Evolutionary conservation across 495 filamentous ascomycete genomes (phyloP).

Genomic region (Filosporella fistucella): DNA sequence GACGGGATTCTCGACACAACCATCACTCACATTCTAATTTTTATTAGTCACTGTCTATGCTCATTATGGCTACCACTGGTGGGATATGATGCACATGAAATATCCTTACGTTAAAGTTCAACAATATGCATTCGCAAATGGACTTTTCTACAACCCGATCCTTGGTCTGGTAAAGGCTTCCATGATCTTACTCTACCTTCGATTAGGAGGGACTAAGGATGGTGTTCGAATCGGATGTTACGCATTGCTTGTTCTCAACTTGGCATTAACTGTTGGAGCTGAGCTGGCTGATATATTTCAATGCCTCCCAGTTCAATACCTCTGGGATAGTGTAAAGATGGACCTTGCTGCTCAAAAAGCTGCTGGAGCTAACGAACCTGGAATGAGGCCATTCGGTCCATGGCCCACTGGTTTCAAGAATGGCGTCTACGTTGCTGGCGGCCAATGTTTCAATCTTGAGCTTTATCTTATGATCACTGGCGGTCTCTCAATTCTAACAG

Average conservation of each 20-base stretch:
- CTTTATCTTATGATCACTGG: background rate
- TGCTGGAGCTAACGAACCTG: background rate
- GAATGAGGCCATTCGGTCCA: background rate
- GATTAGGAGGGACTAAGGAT: background rate
- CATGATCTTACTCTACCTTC: constrained; percentile 4
- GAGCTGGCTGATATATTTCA: background rate
- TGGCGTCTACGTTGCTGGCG: background rate
- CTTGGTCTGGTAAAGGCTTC: constrained; percentile 2
- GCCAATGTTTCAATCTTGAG: background rate
- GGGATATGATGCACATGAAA: too few species aligned
- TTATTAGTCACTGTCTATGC: too few species aligned
- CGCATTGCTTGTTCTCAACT: background rate
- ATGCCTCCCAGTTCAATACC: background rate
- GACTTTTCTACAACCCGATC: constrained; percentile 4
- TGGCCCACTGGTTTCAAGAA: constrained; percentile 3
- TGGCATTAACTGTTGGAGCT: background rate
- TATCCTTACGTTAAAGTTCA: too few species aligned
- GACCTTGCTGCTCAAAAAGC: background rate
- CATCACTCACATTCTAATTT: too few species aligned
- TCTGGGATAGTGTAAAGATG: background rate
- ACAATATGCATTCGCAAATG: too few species aligned
- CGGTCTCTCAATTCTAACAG: constrained; percentile 1
- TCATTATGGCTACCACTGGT: too few species aligned
- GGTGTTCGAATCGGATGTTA: background rate
- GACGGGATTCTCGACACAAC: too few species aligned